Evolutionary conservation across 805 yeast genomes (phyloP).

Genomic region (Spathaspora girioi): DNA sequence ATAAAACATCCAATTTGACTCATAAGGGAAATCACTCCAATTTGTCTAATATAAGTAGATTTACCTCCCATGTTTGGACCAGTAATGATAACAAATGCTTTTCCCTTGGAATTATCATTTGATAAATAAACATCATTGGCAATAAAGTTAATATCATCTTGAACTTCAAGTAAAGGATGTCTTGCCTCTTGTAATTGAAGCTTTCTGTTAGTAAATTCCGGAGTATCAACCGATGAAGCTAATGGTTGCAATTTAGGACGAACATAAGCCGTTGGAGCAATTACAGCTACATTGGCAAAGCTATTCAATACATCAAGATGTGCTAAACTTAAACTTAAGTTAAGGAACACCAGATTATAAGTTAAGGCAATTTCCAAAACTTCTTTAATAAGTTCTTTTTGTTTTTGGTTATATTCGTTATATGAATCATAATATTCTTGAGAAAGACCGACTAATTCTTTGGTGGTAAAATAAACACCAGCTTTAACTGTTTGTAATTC

Average conservation of each 20-base stretch:
- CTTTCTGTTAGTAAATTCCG: constrained; percentile 34
- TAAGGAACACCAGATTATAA: constrained; percentile 73
- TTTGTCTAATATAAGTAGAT: constrained; percentile 86
- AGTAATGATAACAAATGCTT: constrained; percentile 72
- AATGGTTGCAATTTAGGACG: constrained; percentile 68
- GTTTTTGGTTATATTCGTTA: constrained; percentile 69
- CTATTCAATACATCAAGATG: constrained; percentile 79
- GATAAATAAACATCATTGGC: constrained; percentile 79
- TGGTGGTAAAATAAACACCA: constrained; percentile 88
- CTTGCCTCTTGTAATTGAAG: constrained; percentile 70
- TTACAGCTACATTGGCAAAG: constrained; percentile 77
- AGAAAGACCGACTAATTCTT: constrained; percentile 56
- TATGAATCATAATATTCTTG: constrained; percentile 55
- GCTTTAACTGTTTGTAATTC: constrained; percentile 93
- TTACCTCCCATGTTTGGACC: constrained; percentile 99
- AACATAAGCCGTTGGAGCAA: constrained; percentile 77
- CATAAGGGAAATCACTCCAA: constrained; percentile 83
- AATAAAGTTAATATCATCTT: constrained; percentile 86
- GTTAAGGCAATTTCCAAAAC: constrained; percentile 78
- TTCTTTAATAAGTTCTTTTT: constrained; percentile 75
- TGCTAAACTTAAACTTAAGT: constrained; percentile 60
- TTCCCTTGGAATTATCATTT: constrained; percentile 23
- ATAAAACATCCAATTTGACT: constrained; percentile 88
- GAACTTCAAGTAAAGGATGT: constrained; percentile 93
- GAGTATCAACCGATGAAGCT: constrained; percentile 21